phyloP scores from a whole-genome alignment of 1,284 basidiomycete genomes.

The Trametes sp. region DNA sequence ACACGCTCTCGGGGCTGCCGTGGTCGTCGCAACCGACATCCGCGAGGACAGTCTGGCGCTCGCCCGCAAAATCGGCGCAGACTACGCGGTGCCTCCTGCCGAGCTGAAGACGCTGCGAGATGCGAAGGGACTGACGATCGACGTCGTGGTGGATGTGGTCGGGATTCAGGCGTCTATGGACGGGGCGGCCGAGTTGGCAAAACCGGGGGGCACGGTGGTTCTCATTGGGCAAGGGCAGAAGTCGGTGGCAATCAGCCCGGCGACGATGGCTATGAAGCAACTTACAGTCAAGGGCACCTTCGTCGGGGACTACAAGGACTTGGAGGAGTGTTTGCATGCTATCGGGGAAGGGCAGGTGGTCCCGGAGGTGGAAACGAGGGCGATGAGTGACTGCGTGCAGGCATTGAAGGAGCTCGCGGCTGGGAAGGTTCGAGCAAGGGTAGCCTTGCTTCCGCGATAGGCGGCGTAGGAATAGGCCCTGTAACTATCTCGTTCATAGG shows the following conservation, averaged over 20 bases:
- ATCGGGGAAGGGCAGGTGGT: constrained; percentile 32
- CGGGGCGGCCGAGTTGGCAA: constrained; percentile 21
- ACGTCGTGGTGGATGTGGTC: constrained; percentile 47
- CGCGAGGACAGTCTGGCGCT: constrained; percentile 26
- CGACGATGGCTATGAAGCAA: constrained; percentile 25
- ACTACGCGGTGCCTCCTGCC: constrained; percentile 29
- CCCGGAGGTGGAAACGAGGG: constrained; percentile 31
- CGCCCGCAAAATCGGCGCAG: constrained; percentile 31
- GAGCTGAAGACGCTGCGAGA: constrained; percentile 23
- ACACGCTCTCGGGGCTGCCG: constrained; percentile 22
- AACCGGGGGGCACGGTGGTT: constrained; percentile 30
- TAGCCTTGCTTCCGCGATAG: constrained; percentile 3
- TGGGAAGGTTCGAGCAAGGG: constrained; percentile 5
- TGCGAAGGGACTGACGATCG: constrained; percentile 46
- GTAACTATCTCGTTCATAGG: too few species aligned
- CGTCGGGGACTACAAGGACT: constrained; percentile 30
- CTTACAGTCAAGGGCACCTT: constrained; percentile 25
- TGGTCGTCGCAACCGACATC: constrained; percentile 33
- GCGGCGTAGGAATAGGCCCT: neutral
- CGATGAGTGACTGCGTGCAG: constrained; percentile 29
- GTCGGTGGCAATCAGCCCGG: constrained; percentile 15
- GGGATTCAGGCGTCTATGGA: constrained; percentile 32
- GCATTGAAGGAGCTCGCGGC: constrained; percentile 8
- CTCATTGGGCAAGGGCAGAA: constrained; percentile 27
- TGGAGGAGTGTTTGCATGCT: constrained; percentile 32